phyloP scores from a whole-genome alignment of 805 yeast species.

The Saccharomycopsis selenospora region DNA sequence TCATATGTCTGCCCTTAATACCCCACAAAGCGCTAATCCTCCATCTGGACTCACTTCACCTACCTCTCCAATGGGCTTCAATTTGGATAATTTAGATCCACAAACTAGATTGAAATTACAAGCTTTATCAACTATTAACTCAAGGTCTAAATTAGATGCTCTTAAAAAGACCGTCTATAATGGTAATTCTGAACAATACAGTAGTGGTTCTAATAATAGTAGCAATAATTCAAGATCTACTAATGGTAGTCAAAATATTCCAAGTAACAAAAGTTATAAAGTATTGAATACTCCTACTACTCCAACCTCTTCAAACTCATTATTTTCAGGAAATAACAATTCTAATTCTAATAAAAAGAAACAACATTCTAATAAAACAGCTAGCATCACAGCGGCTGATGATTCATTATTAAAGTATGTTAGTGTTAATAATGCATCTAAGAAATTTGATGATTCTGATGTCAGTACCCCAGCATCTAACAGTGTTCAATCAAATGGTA shows the following conservation, averaged over 20 bases:
- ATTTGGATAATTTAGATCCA: slow-evolving; percentile 20
- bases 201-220: slow-evolving; percentile 18
- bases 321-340: neutral
- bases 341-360: neutral
- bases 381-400: neutral
- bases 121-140: slow-evolving; percentile 58
- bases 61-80: slow-evolving; percentile 22
- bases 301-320: neutral
- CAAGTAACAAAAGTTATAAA: neutral
- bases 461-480: neutral
- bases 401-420: slow-evolving; percentile 1
- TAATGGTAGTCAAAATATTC: neutral
- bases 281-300: neutral
- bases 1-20: neutral
- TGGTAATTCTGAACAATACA: slow-evolving; percentile 5
- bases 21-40: neutral
- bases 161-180: slow-evolving; percentile 26
- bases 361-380: neutral
- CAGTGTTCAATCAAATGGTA: neutral
- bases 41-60: slow-evolving; percentile 17
- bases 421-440: neutral
- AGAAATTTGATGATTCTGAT: neutral
- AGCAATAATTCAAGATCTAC: neutral
- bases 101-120: slow-evolving; percentile 50
- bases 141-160: slow-evolving; percentile 39